Conservation (phyloP, 1,284 basidiomycete species). For the Ganoderma boninense region DNA sequence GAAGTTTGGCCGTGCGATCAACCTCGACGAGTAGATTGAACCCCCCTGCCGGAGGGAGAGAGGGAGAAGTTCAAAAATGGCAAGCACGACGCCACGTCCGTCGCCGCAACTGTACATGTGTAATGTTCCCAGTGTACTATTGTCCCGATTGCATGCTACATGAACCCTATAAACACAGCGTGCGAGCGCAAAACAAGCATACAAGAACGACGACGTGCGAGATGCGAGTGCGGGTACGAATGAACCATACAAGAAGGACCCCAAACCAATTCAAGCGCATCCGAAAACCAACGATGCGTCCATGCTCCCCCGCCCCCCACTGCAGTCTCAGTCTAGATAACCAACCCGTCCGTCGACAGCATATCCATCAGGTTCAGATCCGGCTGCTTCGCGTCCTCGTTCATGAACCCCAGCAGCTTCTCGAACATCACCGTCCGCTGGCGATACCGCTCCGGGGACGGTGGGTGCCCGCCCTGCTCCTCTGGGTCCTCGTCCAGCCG, state of each 20-base stretch:
- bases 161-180: neutral
- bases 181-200: neutral
- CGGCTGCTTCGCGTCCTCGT: slow-evolving; percentile 71
- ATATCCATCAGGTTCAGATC: slow-evolving; percentile 42
- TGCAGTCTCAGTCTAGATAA: slow-evolving; percentile 5
- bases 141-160: slow-evolving; percentile 13
- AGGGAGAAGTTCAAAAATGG: neutral
- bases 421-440: slow-evolving; percentile 78
- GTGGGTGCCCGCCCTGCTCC: slow-evolving; percentile 37
- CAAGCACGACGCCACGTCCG: neutral
- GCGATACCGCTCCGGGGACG: slow-evolving; percentile 52
- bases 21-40: slow-evolving; percentile 73
- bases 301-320: neutral
- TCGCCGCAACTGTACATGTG: slow-evolving; percentile 10
- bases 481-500: slow-evolving; percentile 50
- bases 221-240: neutral
- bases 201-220: neutral
- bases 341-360: slow-evolving; percentile 36
- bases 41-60: neutral
- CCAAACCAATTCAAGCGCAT: neutral
- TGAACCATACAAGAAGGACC: neutral
- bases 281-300: neutral
- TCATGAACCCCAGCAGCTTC: slow-evolving; percentile 66
- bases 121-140: slow-evolving; percentile 20
- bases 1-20: slow-evolving; percentile 94